Evolutionary conservation across 2,329 filamentous ascomycete genomes (phyloP), one percentile per base, ranked within the genome.

Genomic region (Ploettnerulaceae sp.): DNA sequence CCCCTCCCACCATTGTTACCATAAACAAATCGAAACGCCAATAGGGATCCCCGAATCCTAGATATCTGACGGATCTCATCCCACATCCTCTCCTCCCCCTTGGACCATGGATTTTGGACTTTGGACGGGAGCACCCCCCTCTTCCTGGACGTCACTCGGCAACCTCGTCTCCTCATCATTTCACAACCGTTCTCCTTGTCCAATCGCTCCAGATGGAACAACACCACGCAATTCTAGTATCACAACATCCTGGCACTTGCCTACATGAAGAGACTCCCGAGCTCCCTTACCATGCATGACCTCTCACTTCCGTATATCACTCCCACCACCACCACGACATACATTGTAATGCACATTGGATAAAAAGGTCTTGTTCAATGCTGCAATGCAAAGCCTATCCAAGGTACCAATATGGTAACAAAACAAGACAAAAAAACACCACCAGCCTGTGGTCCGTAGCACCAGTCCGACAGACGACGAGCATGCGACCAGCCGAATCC

Each of bases 401-500:
- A 45, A 52, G 53, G 45, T 53, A 55, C 48, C 43, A 49, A 37
- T 24, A 35, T n/a, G n/a, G n/a, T n/a, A n/a, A n/a, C n/a, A n/a
- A n/a, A n/a, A n/a, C n/a, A n/a, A n/a, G n/a, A n/a, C n/a, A n/a
- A n/a, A n/a, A n/a, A n/a, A n/a, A n/a, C n/a, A n/a, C n/a, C n/a
- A n/a, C n/a, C 12, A 21, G 41, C 35, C 48, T 45, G 12, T 36
- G 50, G 49, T 56, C 51, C 51, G n/a, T n/a, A n/a, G n/a, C 42
- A 53, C 47, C 46, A 53, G 31, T 46, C 34, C 40, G 45, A 40
- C 25, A 34, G 39, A 25, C 37, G 45, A 41, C 22, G 35, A 49
- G 26, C 49, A 57, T 54, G 51, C 54, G 49, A 46, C 47, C 49
- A 49, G 31, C 54, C 54, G 54, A 57, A 53, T 49, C 51, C 49